Evolutionary conservation across 176 grass and related monocot species (phyloP).

Genomic region (Triticum dicoccoides): DNA sequence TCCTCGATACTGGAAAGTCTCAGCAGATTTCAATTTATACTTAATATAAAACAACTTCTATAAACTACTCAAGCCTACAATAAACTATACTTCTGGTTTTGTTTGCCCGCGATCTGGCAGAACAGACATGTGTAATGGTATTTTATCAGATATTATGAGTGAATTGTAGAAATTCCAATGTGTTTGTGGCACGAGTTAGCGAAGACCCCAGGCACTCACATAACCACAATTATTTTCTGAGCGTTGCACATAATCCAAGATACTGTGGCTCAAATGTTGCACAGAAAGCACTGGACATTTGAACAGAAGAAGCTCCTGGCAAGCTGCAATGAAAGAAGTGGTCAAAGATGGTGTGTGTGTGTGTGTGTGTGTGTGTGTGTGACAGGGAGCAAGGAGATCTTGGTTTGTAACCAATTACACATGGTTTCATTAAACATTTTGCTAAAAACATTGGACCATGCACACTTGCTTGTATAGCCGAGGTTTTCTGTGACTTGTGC

Average conservation of each 20-base stretch:
- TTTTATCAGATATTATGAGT: neutral
- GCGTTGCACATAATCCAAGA: neutral
- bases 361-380: neutral
- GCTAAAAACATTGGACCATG: neutral
- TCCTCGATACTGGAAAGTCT: neutral
- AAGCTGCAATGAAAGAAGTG: neutral
- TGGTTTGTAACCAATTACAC: slow-evolving; percentile 11
- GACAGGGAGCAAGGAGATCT: neutral
- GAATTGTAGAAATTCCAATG: neutral
- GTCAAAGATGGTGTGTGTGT: neutral
- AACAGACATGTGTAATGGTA: neutral
- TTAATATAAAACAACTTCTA: neutral
- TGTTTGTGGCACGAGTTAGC: neutral
- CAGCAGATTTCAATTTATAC: neutral
- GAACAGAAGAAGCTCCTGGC: neutral
- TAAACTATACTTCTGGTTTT: neutral
- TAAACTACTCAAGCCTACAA: neutral
- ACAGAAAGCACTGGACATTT: neutral
- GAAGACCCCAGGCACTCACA: neutral
- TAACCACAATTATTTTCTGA: neutral
- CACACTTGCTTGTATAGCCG: neutral
- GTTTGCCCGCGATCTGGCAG: neutral
- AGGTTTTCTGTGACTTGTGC: neutral
- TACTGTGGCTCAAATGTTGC: neutral
- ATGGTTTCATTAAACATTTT: neutral